Evolutionary conservation across 495 filamentous ascomycete genomes (phyloP), one percentile per base, ranked within the genome.

Genomic region (Tuber aestivum): DNA sequence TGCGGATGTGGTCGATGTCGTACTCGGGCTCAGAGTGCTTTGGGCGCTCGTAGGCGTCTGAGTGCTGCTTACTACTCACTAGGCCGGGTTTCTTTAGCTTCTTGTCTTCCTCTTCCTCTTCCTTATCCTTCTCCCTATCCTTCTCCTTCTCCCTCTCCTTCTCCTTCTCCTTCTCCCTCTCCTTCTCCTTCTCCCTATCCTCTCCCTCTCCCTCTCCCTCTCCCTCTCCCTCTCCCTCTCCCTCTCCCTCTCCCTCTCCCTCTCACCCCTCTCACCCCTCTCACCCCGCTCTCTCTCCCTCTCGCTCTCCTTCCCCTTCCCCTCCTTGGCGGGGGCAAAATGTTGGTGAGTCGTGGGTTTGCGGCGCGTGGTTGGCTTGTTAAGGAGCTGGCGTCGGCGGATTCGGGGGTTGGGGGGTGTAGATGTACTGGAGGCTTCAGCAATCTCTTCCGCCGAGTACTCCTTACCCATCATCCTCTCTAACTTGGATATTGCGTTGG

Each of bases 401-500:
- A 65, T 3, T 9, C 56, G 56, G n/a, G 56, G 32, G 56, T 27
- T 14, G 12, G 56, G 14, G 27, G 56, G 56, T 0, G 9, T 65
- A 5, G 56, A 32, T 12, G 56, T 32, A 18, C n/a, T 12, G 27
- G 56, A 65, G n/a, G 56, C 56, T 27, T 32, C n/a, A 20, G 72
- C 45, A 40, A 73, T 76, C 56, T 71, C 74, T 69, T 69, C 71
- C 20, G 44, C 41, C 4, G 37, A 27, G 20, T 77, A 81, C 0
- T 76, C 74, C 1, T 68, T 70, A 1, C 80, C 80, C 72, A 82
- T 79, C 76, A 82, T 74, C 70, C 69, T 76, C 72, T 82, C 79
- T 14, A 82, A 76, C 72, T 82, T 82, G 20, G 73, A 50, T 68
- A 82, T 75, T 4, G 80, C 80, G 18, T 82, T 72, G 40, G 79